Conservation (phyloP, 202 grass and related monocot species). For the Cymbopogon flexuosus region DNA sequence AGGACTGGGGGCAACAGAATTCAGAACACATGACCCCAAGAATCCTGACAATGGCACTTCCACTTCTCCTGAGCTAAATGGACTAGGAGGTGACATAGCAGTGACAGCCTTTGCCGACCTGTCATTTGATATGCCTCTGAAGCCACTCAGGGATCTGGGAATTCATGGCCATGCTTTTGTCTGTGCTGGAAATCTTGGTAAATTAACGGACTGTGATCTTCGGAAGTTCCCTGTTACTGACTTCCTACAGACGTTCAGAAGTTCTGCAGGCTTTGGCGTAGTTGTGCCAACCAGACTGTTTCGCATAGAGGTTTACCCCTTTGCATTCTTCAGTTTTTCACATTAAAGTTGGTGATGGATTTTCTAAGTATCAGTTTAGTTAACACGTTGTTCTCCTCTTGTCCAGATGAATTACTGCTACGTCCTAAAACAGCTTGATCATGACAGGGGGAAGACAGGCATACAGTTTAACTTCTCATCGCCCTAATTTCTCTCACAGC, state of each 20-base stretch:
- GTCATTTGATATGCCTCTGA: constrained; percentile 81
- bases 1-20: constrained; percentile 39
- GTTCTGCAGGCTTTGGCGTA: constrained; percentile 69
- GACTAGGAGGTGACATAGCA: constrained; percentile 49
- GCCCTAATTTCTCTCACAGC: constrained; percentile 25
- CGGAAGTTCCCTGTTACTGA: constrained; percentile 39
- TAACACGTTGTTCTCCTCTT: constrained; percentile 22
- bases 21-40: constrained; percentile 20
- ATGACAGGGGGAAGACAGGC: constrained; percentile 68
- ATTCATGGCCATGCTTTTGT: constrained; percentile 62
- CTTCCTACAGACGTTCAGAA: constrained; percentile 58
- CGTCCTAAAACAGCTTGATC: constrained; percentile 70
- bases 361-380: background rate
- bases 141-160: constrained; percentile 52
- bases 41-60: constrained; percentile 31
- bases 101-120: constrained; percentile 73
- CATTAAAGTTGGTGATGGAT: background rate
- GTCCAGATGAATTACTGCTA: constrained; percentile 81
- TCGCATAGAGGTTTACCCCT: constrained; percentile 66
- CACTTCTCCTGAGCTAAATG: constrained; percentile 41
- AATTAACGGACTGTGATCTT: constrained; percentile 46
- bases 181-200: constrained; percentile 48
- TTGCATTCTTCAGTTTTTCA: background rate
- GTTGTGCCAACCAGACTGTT: constrained; percentile 67
- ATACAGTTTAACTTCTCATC: constrained; percentile 72